phyloP scores from a whole-genome alignment of 306 rosid species.

The Begonia loranthoides region DNA sequence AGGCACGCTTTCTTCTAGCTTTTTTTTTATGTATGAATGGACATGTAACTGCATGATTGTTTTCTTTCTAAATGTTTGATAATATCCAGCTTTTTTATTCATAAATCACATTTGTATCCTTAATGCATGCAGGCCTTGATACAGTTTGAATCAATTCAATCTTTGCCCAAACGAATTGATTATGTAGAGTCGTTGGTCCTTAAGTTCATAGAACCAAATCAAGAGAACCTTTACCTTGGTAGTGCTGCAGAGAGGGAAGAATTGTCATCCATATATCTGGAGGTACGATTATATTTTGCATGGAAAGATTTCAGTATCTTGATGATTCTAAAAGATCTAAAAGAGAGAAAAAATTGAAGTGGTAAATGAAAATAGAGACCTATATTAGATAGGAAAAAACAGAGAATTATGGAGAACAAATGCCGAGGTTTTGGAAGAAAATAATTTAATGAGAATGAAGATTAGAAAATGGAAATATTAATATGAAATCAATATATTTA shows the following conservation, averaged over 20 bases:
- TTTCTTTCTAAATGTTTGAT: conserved; percentile 1
- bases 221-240: conserved; percentile 37
- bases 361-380: too few species aligned
- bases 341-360: too few species aligned
- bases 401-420: too few species aligned
- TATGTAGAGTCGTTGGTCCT: conserved; percentile 57
- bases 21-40: not conserved
- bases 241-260: conserved; percentile 76
- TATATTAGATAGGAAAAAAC: too few species aligned
- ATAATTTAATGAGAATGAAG: too few species aligned
- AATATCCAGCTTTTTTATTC: not conserved
- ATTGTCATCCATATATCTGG: conserved; percentile 76
- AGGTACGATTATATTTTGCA: conserved; percentile 22
- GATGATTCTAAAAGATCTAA: not conserved
- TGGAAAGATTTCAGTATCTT: not conserved
- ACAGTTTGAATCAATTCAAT: conserved; percentile 80
- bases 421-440: too few species aligned
- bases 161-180: conserved; percentile 59
- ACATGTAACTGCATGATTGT: conserved; percentile 2
- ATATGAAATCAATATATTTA: too few species aligned
- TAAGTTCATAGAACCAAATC: conserved; percentile 57
- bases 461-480: too few species aligned
- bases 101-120: conserved; percentile 8
- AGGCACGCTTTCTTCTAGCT: conserved; percentile 29
- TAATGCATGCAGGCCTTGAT: conserved; percentile 56